Base-by-base conservation (phyloP, 2,329 filamentous ascomycete genomes). In the Talaromyces sp. region DNA sequence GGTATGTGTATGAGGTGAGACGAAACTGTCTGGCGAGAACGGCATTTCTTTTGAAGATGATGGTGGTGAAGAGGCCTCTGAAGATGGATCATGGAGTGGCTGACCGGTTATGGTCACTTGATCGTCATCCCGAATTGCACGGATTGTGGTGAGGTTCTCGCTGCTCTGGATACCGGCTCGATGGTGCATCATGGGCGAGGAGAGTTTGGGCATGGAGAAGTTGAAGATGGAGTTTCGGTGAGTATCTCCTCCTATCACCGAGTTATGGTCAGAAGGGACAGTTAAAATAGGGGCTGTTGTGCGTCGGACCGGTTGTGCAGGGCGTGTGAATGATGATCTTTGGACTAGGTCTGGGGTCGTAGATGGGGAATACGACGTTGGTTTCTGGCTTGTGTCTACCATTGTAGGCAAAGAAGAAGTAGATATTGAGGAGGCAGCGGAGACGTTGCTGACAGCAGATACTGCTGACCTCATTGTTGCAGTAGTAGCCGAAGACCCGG, bases 401-500 rank as follows among this genome's bases (percentile, higher is more conserved):
- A 58, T 56, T 8, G 52, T 56, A 14, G 63, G 58, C 1, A 58
- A 57, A 16, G 58, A 37, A 22, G 47, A 43, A 13, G 35, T 19
- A 7, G 60, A 41, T 54, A 50, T 62, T 6, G 57, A 60, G 16
- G 43, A 27, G n/a, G 22, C 22, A 24, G 41, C 35, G 10, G 63
- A 65, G 14, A 47, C 41, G 2, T 43, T 33, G 7, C 58, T 62
- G 6, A 41, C 24, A 27, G 35, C 6, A 54, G 64, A 62, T 14
- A 35, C 60, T 27, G 16, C 31, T 45, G 64, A 66, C n/a, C 60
- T 59, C 27, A 41, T 45, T n/a, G 64, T 66, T 3, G 60, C 62
- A 39, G 43, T 57, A 5, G 64, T 64, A n/a, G 61, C 50, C 9
- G 62, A 56, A 5, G 64, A 66, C 11, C 60, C 24, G 10, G 52